phyloP scores from a whole-genome alignment of 1,139 yeast genomes.

The Candida tetrigidarum region DNA sequence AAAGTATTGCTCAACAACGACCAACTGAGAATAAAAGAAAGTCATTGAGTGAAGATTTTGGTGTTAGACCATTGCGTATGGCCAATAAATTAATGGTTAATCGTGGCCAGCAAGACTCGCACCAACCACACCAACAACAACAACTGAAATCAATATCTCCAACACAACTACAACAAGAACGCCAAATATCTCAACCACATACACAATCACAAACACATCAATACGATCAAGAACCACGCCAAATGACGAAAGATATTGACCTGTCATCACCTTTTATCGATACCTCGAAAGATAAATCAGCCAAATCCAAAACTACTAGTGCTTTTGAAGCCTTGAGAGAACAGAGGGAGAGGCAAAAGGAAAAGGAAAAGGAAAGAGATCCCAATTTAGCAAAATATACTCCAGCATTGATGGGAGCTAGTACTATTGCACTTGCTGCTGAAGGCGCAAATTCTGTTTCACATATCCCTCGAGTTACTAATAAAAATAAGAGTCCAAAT shows the following conservation, averaged over 20 bases:
- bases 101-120: conserved; percentile 8
- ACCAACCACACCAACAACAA: too few species aligned
- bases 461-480: not conserved
- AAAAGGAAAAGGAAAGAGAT: conserved; percentile 10
- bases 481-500: not conserved
- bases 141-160: conserved; percentile 1
- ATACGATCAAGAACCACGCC: not conserved
- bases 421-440: conserved; percentile 5
- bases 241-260: conserved; percentile 1
- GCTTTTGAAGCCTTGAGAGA: conserved; percentile 13
- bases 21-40: conserved; percentile 33
- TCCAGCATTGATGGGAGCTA: not conserved
- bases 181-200: not conserved
- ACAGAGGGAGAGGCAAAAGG: conserved; percentile 8
- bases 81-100: conserved; percentile 42
- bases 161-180: not conserved
- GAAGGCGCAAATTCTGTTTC: conserved; percentile 2
- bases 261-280: conserved; percentile 10
- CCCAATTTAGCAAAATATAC: not conserved
- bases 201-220: not conserved
- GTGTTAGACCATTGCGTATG: conserved; percentile 63
- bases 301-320: conserved; percentile 8
- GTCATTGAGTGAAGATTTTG: conserved; percentile 26
- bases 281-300: conserved; percentile 2
- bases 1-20: conserved; percentile 53